Evolutionary conservation across 768 basidiomycete species (phyloP), one percentile per base, ranked within the genome.

Genomic region (Serendipita sp.): DNA sequence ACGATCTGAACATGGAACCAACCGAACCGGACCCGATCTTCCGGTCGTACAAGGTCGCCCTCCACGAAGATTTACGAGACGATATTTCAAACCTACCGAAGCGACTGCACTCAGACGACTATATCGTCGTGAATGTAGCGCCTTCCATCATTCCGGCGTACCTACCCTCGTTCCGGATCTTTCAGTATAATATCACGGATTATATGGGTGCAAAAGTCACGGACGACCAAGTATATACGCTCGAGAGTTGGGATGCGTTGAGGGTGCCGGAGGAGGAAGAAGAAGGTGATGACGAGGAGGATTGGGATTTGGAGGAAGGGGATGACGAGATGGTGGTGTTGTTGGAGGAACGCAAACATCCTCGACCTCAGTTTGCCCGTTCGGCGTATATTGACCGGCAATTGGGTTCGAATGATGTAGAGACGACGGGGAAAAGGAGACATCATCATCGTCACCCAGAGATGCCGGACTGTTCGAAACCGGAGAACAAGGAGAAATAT

Each of bases 131-230:
- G 67, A 92, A 89, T 71, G 86, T 91, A 32, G 80, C 81, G 41
- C 88, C 92, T 3, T 82, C 88, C 38, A 83, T 92, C 24, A 86
- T 93, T 64, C 91, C 92, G n/a, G 90, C 90, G 65, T 96, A 88
- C 75, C 73, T 88, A 56, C 90, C 93, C 2, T 80, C 85, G 15
- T 83, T 93, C 70, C 77, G 92, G 68, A 78, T 93, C 11, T 94
- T 84, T 75, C 78, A 83, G 69, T 94, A 92, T 78, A 94, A 94
- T 72, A 76, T 81, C 28, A 83, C 85, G 1, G 81, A 75, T n/a
- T 60, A 66, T 16, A n/a, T 16, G 3, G 65, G 45, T n/a, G 65
- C n/a, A 2, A 38, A 46, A n/a, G 24, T 38, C 51, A 28, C 45
- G 18, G 45, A 54, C 32, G 66, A 64, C 0, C 13, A 35, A 28